A percentile compares a stretch with the other conserved stretches of the same genome.
Evolutionary conservation across 106 monocot genomes (phyloP).

Genomic region (Dioscorea dumetorum): DNA sequence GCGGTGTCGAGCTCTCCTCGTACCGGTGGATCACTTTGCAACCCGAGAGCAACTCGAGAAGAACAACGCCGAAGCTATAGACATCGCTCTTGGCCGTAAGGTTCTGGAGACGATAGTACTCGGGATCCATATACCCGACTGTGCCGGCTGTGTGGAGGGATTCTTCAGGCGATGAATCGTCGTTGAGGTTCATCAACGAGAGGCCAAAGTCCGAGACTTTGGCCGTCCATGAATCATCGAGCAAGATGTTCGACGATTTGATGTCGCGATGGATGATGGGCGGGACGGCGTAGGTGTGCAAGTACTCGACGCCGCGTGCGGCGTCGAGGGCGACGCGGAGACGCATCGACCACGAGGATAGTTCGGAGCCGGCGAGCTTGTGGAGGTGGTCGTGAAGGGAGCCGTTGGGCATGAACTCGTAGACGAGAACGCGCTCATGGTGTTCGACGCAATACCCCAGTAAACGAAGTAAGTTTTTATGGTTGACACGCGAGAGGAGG

Average conservation of each 20-base stretch:
- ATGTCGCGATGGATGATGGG: conserved; percentile 89
- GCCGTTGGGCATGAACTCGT: conserved; percentile 78
- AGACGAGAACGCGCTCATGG: conserved; percentile 58
- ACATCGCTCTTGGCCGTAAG: conserved; percentile 82
- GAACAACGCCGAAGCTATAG: conserved; percentile 84
- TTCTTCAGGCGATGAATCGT: not conserved
- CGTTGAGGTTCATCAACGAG: conserved; percentile 31
- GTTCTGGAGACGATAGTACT: conserved; percentile 80
- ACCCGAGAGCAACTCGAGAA: conserved; percentile 70
- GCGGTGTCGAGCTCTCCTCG: conserved; percentile 14
- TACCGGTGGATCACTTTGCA: conserved; percentile 27
- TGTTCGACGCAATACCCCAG: conserved; percentile 56
- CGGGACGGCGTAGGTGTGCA: conserved; percentile 83
- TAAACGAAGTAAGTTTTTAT: conserved; percentile 79
- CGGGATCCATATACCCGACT: conserved; percentile 87
- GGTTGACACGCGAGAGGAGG: conserved; percentile 72
- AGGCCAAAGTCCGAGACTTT: conserved; percentile 90
- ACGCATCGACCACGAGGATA: conserved; percentile 48
- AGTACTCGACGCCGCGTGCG: conserved; percentile 85
- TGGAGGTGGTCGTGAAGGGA: conserved; percentile 68
- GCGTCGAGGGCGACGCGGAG: conserved; percentile 66
- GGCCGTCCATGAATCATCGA: conserved; percentile 64
- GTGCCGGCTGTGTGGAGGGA: conserved; percentile 47
- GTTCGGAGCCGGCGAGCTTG: conserved; percentile 13
- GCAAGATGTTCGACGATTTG: conserved; percentile 85